phyloP scores from a whole-genome alignment of 371 early-diverging fungal species.

The Rhizopus delemar region DNA sequence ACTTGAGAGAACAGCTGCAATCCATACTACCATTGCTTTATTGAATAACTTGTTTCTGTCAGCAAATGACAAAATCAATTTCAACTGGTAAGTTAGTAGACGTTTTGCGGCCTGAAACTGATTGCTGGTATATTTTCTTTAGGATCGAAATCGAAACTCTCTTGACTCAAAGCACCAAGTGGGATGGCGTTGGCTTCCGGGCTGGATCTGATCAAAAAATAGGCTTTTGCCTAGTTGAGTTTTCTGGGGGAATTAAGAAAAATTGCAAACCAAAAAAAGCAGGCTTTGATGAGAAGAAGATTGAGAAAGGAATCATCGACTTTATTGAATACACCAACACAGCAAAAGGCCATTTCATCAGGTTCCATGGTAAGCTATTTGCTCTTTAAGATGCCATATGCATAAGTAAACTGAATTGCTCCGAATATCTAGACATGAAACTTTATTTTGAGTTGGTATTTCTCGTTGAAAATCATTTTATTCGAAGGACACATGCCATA shows the following conservation, averaged over 20 bases:
- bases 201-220: constrained; percentile 19
- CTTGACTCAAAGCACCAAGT: constrained; percentile 15
- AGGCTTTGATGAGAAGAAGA: constrained; percentile 14
- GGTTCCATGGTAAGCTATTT: constrained; percentile 20
- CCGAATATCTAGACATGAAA: constrained; percentile 20
- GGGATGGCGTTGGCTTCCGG: constrained; percentile 18
- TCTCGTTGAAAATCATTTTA: constrained; percentile 10
- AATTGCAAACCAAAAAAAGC: constrained; percentile 15
- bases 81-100: constrained; percentile 15
- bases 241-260: constrained; percentile 21
- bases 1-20: constrained; percentile 15
- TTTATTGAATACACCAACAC: constrained; percentile 18
- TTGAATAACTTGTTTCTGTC: constrained; percentile 15
- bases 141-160: constrained; percentile 20
- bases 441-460: constrained; percentile 21
- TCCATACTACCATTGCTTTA: constrained; percentile 14
- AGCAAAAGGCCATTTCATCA: constrained; percentile 23
- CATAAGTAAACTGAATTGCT: constrained; percentile 21
- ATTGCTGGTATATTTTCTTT: constrained; percentile 10
- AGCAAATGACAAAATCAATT: constrained; percentile 16
- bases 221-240: constrained; percentile 20
- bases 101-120: constrained; percentile 12
- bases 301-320: constrained; percentile 16
- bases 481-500: constrained; percentile 19
- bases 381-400: constrained; percentile 16